phyloP scores from a whole-genome alignment of 768 basidiomycete species.

The Flagelloscypha sp. region DNA sequence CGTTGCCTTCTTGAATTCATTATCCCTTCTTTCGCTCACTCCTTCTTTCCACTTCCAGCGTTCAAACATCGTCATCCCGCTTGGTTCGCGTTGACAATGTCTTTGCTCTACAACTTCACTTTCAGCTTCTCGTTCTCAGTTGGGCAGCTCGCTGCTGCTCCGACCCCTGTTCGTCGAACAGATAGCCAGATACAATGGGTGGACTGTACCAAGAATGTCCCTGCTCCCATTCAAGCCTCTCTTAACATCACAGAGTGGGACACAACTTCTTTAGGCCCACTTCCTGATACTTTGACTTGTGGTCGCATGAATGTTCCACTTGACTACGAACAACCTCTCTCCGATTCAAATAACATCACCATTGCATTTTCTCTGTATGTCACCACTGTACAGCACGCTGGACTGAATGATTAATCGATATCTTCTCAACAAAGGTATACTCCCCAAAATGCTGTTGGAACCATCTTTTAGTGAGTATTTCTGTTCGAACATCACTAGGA shows the following conservation, averaged over 20 bases:
- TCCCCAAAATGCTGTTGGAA: neutral
- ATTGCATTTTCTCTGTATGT: conserved; percentile 10
- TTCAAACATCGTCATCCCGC: too few relatives aligned
- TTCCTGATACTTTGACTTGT: conserved; percentile 4
- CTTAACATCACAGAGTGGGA: conserved; percentile 4
- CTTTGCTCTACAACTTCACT: too few relatives aligned
- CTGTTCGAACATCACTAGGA: neutral
- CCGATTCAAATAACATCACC: conserved; percentile 7
- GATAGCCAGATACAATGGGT: too few relatives aligned
- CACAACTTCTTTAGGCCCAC: too few relatives aligned
- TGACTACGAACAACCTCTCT: conserved; percentile 5
- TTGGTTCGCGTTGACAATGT: too few relatives aligned
- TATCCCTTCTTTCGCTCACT: too few relatives aligned
- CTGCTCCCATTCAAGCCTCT: conserved; percentile 2
- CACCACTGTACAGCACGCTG: conserved; percentile 8
- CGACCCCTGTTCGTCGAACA: too few relatives aligned
- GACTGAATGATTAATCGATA: conserved; percentile 10
- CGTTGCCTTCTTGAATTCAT: too few relatives aligned
- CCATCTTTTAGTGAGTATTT: conserved; percentile 3
- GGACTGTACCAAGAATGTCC: conserved; percentile 7
- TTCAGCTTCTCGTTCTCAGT: too few relatives aligned
- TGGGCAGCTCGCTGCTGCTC: too few relatives aligned
- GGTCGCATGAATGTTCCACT: conserved; percentile 7
- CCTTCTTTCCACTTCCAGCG: too few relatives aligned
- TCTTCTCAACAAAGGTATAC: neutral